Evolutionary conservation across 2,329 filamentous ascomycete species (phyloP).

Genomic region (Penicillium sp.): DNA sequence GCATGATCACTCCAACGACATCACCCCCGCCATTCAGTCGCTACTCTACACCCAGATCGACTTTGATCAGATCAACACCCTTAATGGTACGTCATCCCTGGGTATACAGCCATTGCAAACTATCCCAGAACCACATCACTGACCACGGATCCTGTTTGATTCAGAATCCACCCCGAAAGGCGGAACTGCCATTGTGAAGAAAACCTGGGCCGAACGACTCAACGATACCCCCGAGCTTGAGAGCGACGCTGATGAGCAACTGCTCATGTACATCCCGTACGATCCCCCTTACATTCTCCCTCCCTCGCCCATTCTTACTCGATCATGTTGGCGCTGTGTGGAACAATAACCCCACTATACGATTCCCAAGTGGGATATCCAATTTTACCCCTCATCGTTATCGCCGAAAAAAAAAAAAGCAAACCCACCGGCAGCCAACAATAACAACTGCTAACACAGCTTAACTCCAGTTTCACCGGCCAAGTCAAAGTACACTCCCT

Average conservation of each 20-base stretch:
- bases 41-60: conserved; percentile 91
- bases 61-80: conserved; percentile 79
- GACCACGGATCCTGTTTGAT: neutral
- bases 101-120: neutral
- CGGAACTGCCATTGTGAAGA: conserved; percentile 78
- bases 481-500: conserved; percentile 92
- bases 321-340: neutral
- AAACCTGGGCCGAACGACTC: conserved; percentile 86
- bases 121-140: neutral
- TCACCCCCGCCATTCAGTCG: conserved; percentile 86
- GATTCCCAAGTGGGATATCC: no score
- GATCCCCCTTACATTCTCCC: conserved; percentile 34
- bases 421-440: conserved; percentile 6
- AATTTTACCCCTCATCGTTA: conserved; percentile 28
- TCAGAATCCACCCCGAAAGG: conserved; percentile 64
- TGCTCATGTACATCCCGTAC: conserved; percentile 90
- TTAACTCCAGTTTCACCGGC: conserved; percentile 73
- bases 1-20: conserved; percentile 90
- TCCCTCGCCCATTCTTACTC: no score
- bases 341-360: neutral
- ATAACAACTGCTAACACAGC: neutral
- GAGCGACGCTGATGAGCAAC: conserved; percentile 88
- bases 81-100: conserved; percentile 64
- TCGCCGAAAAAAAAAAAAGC: conserved; percentile 11
- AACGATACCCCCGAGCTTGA: conserved; percentile 72